Evolutionary conservation across 164 flowering plant genomes (phyloP), one percentile per base, ranked within the genome.

Genomic region (Macadamia tetraphylla): DNA sequence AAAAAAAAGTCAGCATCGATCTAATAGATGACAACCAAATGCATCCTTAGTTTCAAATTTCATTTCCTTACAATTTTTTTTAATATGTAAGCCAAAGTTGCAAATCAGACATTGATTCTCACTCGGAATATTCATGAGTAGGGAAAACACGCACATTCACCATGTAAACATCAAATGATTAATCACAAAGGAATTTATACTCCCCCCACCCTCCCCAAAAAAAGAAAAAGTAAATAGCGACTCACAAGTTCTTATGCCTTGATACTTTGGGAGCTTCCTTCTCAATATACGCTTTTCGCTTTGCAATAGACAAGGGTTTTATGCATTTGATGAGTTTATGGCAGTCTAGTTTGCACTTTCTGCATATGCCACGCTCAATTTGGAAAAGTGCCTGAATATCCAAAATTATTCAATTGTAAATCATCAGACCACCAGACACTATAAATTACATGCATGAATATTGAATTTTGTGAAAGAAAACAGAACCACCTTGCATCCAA

Each of bases 321-420:
- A 94, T 66, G 67, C 69, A 70, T 64, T 75, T 71, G 64, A 89
- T 90, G 67, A 94, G 94, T 67, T 86, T 80, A 75, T 89, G 97
- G 75, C 97, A 90, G 75, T 92, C 91, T 65, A 92, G 74, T 44
- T 82, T 82, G 83, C 99, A 94, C 58, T 67, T 77, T 71, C 87
- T 75, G 74, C 99, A 92, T 63, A 92, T 74, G 57, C 99, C 99
- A 78, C 80, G 84, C 64, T 94, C 99, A 42, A 88, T 70, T 80
- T 85, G 77, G 71, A 90, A 92, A 68, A 94, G 90, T 77, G 83
- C 97, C 99, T 94, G 84, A 15, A 82, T 72, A 58, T 35, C 11
- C 15, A 13, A 7, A 13, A 69, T 72, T 56, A 62, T 32, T 43
- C 12, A 31, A n/a, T 46, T 12, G 8, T 35, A 48, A 31, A 2